Conservation (phyloP, 257 asterid species). For the Solanum bulbocastanum region DNA sequence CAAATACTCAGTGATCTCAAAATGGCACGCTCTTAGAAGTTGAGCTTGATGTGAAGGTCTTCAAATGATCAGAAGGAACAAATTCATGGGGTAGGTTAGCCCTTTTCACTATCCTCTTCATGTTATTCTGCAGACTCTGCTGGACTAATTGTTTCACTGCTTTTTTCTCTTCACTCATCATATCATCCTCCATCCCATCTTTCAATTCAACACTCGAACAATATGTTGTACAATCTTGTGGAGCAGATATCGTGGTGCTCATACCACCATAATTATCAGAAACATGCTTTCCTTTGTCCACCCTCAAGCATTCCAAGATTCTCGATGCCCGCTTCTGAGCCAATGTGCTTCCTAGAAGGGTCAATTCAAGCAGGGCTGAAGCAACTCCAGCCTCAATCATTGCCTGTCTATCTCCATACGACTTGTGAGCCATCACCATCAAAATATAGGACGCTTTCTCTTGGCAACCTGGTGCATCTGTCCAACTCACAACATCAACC, state of each 20-base stretch:
- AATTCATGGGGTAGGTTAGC: conserved; percentile 82
- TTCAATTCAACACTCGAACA: conserved; percentile 2
- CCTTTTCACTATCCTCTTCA: conserved; percentile 75
- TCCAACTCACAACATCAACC: conserved; percentile 64
- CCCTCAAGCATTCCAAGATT: conserved; percentile 58
- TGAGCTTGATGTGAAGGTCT: conserved; percentile 54
- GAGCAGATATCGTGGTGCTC: conserved; percentile 43
- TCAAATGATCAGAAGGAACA: conserved; percentile 68
- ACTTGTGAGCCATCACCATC: conserved; percentile 91
- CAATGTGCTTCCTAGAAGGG: conserved; percentile 67
- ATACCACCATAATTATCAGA: conserved; percentile 14
- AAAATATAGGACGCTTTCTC: conserved; percentile 73
- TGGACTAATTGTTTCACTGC: conserved; percentile 86
- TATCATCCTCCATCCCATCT: conserved; percentile 16
- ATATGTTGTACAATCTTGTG: conserved; percentile 13
- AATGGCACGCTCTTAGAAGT: conserved; percentile 90
- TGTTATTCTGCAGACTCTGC: conserved; percentile 78
- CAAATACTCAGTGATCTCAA: conserved; percentile 11
- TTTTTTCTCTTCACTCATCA: conserved; percentile 68
- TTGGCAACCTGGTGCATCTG: conserved; percentile 77
- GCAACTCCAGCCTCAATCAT: conserved; percentile 77
- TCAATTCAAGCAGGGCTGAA: conserved; percentile 61
- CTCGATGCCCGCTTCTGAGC: conserved; percentile 88
- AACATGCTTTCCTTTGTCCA: conserved; percentile 71
- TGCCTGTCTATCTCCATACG: conserved; percentile 58